A percentile compares a stretch with the other conserved stretches of the same genome.
Evolutionary conservation across 371 early-diverging fungal genomes (phyloP).

Genomic region (Catenaria anguillulae): DNA sequence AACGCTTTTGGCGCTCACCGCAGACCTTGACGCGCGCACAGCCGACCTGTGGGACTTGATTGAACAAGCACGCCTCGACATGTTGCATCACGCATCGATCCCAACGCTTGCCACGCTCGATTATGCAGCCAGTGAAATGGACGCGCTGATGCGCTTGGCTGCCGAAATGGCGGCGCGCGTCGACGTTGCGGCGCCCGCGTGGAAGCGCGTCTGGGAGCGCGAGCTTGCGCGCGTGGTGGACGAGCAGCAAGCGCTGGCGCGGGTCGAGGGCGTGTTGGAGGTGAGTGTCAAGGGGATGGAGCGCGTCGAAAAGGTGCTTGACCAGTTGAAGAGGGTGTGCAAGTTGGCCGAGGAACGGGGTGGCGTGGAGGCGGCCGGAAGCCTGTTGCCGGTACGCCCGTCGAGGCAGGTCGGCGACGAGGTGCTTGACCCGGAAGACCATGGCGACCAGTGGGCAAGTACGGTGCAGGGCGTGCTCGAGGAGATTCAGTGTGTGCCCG

Average conservation of each 20-base stretch:
- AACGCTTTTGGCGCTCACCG: background rate
- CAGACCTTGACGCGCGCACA: background rate
- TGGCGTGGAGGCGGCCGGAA: background rate
- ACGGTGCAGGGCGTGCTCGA: background rate
- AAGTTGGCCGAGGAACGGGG: background rate
- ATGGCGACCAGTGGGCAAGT: background rate
- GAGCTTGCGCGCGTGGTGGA: background rate
- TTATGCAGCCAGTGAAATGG: background rate
- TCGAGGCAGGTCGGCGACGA: background rate
- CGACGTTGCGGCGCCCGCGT: background rate
- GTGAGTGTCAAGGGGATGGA: background rate
- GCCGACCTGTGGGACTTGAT: background rate
- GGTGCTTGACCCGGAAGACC: no score
- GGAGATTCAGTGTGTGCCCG: background rate
- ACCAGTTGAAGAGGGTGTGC: background rate
- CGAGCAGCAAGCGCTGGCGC: background rate
- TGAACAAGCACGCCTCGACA: constrained; percentile 2
- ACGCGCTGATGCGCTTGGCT: background rate
- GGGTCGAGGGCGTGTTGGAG: background rate
- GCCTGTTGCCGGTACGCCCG: background rate
- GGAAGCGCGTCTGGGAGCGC: constrained; percentile 2
- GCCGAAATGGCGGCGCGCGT: background rate
- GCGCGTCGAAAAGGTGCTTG: background rate
- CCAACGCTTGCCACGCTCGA: background rate
- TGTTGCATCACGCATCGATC: background rate